Base-by-base conservation (phyloP, 2,329 filamentous ascomycete genomes). In the Chaetothyriales sp. region DNA sequence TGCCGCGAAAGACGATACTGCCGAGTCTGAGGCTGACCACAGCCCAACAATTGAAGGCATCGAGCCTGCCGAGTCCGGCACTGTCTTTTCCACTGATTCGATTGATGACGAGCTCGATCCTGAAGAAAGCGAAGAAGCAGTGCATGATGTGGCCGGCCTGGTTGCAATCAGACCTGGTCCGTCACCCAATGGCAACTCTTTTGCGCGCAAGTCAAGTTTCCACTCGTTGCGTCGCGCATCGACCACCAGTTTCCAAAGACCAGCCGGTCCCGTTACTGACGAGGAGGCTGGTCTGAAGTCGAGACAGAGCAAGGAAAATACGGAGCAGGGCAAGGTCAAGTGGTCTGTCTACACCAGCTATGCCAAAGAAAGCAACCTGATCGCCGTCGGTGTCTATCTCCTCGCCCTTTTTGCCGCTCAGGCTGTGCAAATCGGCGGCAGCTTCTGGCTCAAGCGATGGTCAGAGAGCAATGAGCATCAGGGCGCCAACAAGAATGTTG, bases 301-400 rank as follows among this genome's bases (percentile, higher is more conserved):
- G 44, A 86, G 82, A 63, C 89, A 95, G 67, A 76, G 75, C 51
- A 93, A 95, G 68, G 92, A 98, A 66, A 83, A 84, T 58, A 77
- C 80, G 1, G 88, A 98, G 66, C 88, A 98, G 69, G 92, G 92
- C 62, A 95, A 96, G 66, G 92, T 98, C 60, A 96, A 95, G 68
- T 96, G 92, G 89, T 78, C 81, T 57, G 90, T 98, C 25, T 98
- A 98, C 64, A 73, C 75, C 18, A 89, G 95, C 68, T 98, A 98
- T 62, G 93, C 92, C 51, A 95, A 87, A 69, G 87, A 87, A 53
- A 95, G 86, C 72, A 95, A 96, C 65, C 68, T 95, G 15, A 72
- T 78, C 51, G 93, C 92, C 10, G 92, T 98, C 7, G 67, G 68
- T 15, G 73, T 95, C 58, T 98, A 96, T 66, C 62, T 94, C 15